A percentile compares a stretch with the other conserved stretches of the same genome.
Evolutionary conservation across 2,329 filamentous ascomycete genomes (phyloP).

Genomic region (Endoconidiophora polonica): DNA sequence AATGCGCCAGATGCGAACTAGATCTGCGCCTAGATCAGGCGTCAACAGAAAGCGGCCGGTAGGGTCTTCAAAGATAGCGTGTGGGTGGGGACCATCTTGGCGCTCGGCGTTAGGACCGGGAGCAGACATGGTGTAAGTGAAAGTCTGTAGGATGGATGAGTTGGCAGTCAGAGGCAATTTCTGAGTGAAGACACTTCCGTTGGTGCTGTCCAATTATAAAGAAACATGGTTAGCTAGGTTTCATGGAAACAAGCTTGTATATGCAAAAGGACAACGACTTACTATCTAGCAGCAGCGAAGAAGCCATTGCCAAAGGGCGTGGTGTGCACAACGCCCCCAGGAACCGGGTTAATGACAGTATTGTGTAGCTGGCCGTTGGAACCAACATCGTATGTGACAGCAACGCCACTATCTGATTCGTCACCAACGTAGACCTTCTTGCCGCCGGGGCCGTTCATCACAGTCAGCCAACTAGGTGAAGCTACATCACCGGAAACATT

Average conservation of each 20-base stretch:
- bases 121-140: constrained; percentile 25
- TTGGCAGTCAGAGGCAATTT: constrained; percentile 22
- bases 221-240: not conserved
- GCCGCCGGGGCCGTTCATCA: constrained; percentile 5
- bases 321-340: constrained; percentile 25
- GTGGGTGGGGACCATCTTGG: constrained; percentile 39
- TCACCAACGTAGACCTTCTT: constrained; percentile 14
- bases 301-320: constrained; percentile 25
- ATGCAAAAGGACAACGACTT: constrained; percentile 13
- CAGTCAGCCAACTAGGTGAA: constrained; percentile 15
- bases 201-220: constrained; percentile 19
- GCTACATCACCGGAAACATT: constrained; percentile 13
- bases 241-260: not conserved
- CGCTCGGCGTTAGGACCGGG: constrained; percentile 28
- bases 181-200: constrained; percentile 28
- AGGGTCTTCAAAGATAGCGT: constrained; percentile 32
- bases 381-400: constrained; percentile 17
- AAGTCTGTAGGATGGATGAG: constrained; percentile 20
- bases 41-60: constrained; percentile 32
- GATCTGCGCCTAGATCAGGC: constrained; percentile 37
- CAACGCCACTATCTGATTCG: constrained; percentile 20
- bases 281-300: constrained; percentile 30
- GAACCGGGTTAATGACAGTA: constrained; percentile 16
- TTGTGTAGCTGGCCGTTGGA: constrained; percentile 19
- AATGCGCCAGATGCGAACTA: constrained; percentile 36